Evolutionary conservation across 495 filamentous ascomycete genomes (phyloP).

Genomic region (Aspergillus wentii): DNA sequence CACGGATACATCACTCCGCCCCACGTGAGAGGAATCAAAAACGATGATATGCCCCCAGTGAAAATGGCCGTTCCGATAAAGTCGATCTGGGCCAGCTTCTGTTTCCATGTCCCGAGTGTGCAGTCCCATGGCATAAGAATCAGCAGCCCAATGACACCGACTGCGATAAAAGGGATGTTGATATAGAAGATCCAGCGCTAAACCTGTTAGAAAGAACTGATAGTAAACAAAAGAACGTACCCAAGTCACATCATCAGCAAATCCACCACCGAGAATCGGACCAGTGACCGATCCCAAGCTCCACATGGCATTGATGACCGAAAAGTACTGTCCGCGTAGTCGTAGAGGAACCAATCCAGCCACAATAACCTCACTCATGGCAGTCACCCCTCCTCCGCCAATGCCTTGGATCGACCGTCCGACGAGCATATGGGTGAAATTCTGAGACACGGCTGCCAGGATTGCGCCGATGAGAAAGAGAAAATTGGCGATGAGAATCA

Average conservation of each 20-base stretch:
- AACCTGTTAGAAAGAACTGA: not conserved
- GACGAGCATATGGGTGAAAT: slow-evolving; percentile 62
- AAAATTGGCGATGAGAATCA: slow-evolving; percentile 40
- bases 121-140: too few relatives aligned
- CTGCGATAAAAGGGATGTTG: slow-evolving; percentile 45
- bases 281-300: slow-evolving; percentile 62
- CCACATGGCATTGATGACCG: slow-evolving; percentile 54
- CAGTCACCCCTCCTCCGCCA: slow-evolving; percentile 67
- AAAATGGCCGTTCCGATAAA: slow-evolving; percentile 49
- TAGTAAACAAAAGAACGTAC: slow-evolving; percentile 24
- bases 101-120: too few relatives aligned
- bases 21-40: slow-evolving; percentile 52
- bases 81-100: too few relatives aligned
- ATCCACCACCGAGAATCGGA: slow-evolving; percentile 64
- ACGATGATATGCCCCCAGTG: slow-evolving; percentile 31
- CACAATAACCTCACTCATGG: slow-evolving; percentile 61
- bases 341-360: slow-evolving; percentile 58
- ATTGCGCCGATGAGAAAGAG: slow-evolving; percentile 58
- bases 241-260: slow-evolving; percentile 62
- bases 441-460: slow-evolving; percentile 46
- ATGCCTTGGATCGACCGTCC: slow-evolving; percentile 65
- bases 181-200: slow-evolving; percentile 46
- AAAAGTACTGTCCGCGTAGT: slow-evolving; percentile 43
- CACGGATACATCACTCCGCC: slow-evolving; percentile 49
- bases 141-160: too few relatives aligned